Evolutionary conservation across 371 early-diverging fungal species (phyloP).

Genomic region (Mucor lusitanicus): DNA sequence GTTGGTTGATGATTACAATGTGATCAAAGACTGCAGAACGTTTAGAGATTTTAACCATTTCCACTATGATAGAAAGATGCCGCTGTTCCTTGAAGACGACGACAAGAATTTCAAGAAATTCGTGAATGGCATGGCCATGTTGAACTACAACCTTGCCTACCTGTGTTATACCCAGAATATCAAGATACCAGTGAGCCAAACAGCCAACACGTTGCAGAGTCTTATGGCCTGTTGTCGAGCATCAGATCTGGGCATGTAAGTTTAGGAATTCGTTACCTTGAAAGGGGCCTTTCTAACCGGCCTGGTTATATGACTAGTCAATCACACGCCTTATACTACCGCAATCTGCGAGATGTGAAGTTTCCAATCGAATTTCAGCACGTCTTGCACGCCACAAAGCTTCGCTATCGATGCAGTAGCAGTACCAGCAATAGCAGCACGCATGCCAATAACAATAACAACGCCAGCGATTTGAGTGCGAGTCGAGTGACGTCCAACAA

Average conservation of each 20-base stretch:
- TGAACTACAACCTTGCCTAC: slow-evolving; percentile 85
- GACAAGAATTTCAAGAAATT: slow-evolving; percentile 62
- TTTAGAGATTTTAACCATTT: not conserved
- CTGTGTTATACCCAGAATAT: slow-evolving; percentile 85
- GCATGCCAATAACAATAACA: not conserved
- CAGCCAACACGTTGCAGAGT: slow-evolving; percentile 73
- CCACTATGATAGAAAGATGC: slow-evolving; percentile 38
- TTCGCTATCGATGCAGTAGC: slow-evolving; percentile 24
- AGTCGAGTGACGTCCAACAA: not conserved
- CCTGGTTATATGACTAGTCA: slow-evolving; percentile 18
- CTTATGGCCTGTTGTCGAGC: slow-evolving; percentile 72
- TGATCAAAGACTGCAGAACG: not conserved
- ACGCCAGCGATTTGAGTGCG: not conserved
- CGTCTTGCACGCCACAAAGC: slow-evolving; percentile 38
- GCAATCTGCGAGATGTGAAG: slow-evolving; percentile 29
- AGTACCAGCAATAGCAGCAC: not conserved
- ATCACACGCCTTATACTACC: slow-evolving; percentile 38
- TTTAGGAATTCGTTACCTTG: not conserved
- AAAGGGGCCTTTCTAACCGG: not conserved
- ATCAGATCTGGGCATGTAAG: slow-evolving; percentile 63
- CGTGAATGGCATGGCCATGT: slow-evolving; percentile 77
- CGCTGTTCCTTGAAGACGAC: slow-evolving; percentile 63
- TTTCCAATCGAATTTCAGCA: slow-evolving; percentile 42
- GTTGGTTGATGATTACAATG: too few species aligned
- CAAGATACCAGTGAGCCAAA: slow-evolving; percentile 59